These are phyloP conservation scores for Oldenlandia corymbosa DNA, from an alignment of 257 asterid genomes.

Conservation along the genomic window DNA sequence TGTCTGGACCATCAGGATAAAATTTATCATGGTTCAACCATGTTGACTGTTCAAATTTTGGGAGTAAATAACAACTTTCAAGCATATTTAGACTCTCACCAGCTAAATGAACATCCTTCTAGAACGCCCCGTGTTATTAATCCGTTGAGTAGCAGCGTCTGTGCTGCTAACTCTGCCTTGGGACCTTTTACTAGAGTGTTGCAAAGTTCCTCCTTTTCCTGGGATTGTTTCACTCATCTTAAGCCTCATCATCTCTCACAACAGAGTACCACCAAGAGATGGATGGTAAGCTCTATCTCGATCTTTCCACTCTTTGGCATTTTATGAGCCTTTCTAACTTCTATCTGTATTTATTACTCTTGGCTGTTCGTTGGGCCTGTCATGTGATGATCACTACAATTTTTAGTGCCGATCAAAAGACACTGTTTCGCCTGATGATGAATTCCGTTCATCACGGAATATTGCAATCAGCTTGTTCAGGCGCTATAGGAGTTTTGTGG, in stretches of 20 bases:
- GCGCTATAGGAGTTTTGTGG: constrained; percentile 70
- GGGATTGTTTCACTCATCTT: constrained; percentile 30
- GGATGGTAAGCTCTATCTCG: constrained; percentile 60
- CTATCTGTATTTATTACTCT: background rate
- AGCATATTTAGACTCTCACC: constrained; percentile 30
- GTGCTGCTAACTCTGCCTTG: constrained; percentile 26
- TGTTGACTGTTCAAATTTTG: constrained; percentile 42
- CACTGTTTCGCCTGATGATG: constrained; percentile 66
- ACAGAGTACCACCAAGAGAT: constrained; percentile 53
- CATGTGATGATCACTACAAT: background rate
- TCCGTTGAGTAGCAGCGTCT: constrained; percentile 28
- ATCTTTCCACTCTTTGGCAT: background rate
- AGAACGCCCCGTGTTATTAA: constrained; percentile 28
- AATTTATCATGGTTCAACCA: constrained; percentile 36
- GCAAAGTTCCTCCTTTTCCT: constrained; percentile 37
- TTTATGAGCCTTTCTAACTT: background rate
- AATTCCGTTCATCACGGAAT: constrained; percentile 82
- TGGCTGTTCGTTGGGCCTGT: background rate
- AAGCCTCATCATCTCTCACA: constrained; percentile 37
- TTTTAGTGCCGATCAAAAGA: constrained; percentile 71
- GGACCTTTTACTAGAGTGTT: constrained; percentile 29
- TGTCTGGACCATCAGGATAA: constrained; percentile 16
- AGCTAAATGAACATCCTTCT: constrained; percentile 42
- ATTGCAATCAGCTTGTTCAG: constrained; percentile 87
- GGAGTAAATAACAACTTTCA: constrained; percentile 39